Conservation (phyloP, 345 rosid species). For the Diplotaxis tenuifolia region DNA sequence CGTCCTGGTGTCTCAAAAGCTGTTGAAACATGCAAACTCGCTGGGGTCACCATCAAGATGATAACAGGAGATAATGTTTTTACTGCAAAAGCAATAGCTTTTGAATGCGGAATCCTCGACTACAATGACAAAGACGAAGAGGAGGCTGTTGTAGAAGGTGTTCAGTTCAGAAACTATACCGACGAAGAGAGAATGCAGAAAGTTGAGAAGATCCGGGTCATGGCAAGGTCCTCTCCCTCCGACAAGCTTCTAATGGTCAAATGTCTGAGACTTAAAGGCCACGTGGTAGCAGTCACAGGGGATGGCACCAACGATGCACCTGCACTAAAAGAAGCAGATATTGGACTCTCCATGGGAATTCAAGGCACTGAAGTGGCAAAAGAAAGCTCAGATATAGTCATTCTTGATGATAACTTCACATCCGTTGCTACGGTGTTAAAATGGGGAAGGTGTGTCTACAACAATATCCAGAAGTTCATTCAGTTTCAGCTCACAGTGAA, state of each 20-base stretch:
- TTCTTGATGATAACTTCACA: conserved; percentile 58
- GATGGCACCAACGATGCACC: conserved; percentile 71
- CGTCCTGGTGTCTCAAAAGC: conserved; percentile 57
- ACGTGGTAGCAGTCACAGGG: conserved; percentile 63
- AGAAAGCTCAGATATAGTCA: conserved; percentile 66
- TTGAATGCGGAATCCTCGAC: conserved; percentile 60
- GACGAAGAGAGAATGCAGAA: conserved; percentile 48
- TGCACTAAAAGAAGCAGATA: conserved; percentile 61
- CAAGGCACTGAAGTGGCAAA: conserved; percentile 69
- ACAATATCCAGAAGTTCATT: conserved; percentile 61
- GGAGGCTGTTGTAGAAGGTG: conserved; percentile 53
- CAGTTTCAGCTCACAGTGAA: conserved; percentile 70
- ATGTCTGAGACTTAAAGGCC: conserved; percentile 58
- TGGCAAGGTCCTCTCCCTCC: conserved; percentile 71
- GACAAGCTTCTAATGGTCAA: conserved; percentile 75
- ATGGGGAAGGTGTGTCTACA: conserved; percentile 68
- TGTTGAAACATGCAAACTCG: conserved; percentile 54
- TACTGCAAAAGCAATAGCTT: conserved; percentile 75
- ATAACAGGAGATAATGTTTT: conserved; percentile 68
- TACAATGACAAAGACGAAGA: conserved; percentile 31
- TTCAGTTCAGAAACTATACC: conserved; percentile 52
- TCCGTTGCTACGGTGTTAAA: conserved; percentile 56
- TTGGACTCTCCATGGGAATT: conserved; percentile 68
- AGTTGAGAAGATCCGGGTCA: conserved; percentile 54
- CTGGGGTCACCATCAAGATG: conserved; percentile 65